Percentiles rank a stretch among this genome's conserved stretches.
phyloP scores from a whole-genome alignment of 2,329 filamentous ascomycete genomes.

The Rhynchosporium secalis region DNA sequence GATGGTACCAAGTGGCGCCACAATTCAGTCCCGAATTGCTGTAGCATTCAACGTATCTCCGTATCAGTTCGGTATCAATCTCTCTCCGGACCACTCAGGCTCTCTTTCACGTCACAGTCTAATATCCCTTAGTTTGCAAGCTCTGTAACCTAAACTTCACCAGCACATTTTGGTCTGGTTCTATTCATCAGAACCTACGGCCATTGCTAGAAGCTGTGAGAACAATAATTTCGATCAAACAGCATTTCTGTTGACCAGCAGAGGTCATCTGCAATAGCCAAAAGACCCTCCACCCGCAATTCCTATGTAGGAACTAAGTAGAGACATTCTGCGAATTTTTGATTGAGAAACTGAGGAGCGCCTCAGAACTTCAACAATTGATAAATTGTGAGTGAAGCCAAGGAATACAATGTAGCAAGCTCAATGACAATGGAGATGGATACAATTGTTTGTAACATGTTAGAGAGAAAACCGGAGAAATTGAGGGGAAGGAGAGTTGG shows the following conservation, averaged over 20 bases:
- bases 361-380: no score
- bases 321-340: no score
- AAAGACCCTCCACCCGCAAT: no score
- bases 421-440: not conserved
- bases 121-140: slow-evolving; percentile 40
- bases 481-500: not conserved
- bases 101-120: slow-evolving; percentile 48
- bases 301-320: no score
- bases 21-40: not conserved
- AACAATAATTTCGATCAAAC: slow-evolving; percentile 22
- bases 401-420: no score
- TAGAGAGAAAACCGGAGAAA: not conserved
- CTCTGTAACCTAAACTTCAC: slow-evolving; percentile 38
- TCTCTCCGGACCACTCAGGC: slow-evolving; percentile 44
- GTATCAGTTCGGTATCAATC: slow-evolving; percentile 45
- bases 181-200: slow-evolving; percentile 48
- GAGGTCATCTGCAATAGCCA: slow-evolving; percentile 13
- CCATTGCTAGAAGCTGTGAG: slow-evolving; percentile 20
- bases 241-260: slow-evolving; percentile 48
- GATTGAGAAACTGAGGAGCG: no score
- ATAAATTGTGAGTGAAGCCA: no score
- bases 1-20: not conserved
- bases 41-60: no score
- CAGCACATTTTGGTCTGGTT: slow-evolving; percentile 38
- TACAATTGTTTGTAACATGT: not conserved